Conservation (phyloP, 2,329 filamentous ascomycete species). For the Diplodia seriata region DNA sequence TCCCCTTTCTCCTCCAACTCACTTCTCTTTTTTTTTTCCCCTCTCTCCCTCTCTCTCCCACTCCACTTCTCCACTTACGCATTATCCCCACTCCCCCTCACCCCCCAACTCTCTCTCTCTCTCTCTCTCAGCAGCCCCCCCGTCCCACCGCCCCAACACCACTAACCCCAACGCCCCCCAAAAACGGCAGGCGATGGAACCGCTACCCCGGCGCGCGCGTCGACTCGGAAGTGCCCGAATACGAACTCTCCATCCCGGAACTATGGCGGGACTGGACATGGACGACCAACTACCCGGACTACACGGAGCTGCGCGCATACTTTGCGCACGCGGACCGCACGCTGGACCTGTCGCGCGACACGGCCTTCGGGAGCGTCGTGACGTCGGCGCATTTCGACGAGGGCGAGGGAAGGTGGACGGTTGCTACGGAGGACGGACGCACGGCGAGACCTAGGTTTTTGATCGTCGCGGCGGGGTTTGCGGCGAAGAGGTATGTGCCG, state of each 20-base stretch:
- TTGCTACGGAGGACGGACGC: slow-evolving; percentile 61
- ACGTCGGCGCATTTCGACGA: slow-evolving; percentile 60
- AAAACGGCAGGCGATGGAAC: slow-evolving; percentile 46
- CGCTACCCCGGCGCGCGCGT: slow-evolving; percentile 56
- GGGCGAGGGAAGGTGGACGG: slow-evolving; percentile 55
- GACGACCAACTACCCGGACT: slow-evolving; percentile 60
- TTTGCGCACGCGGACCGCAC: slow-evolving; percentile 67
- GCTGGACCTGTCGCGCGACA: slow-evolving; percentile 62
- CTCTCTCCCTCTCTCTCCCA: not conserved
- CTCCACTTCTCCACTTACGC: too few relatives aligned
- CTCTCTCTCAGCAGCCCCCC: too few relatives aligned
- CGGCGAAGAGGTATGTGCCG: slow-evolving; percentile 66
- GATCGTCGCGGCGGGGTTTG: slow-evolving; percentile 62
- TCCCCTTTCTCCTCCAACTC: too few relatives aligned
- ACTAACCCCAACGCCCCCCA: too few relatives aligned
- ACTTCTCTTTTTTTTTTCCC: not conserved
- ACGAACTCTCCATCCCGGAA: slow-evolving; percentile 57
- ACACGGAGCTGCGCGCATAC: slow-evolving; percentile 61
- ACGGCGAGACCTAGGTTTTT: slow-evolving; percentile 59
- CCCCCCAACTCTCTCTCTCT: too few relatives aligned
- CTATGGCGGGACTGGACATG: slow-evolving; percentile 62
- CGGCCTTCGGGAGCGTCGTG: slow-evolving; percentile 63
- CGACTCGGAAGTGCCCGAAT: slow-evolving; percentile 56
- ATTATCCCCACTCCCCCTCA: too few relatives aligned
- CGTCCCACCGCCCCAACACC: too few relatives aligned